Evolutionary conservation across 202 grass and related monocot genomes (phyloP), one percentile per base, ranked within the genome.

Genomic region (Bolboschoenoplectus hybrid): DNA sequence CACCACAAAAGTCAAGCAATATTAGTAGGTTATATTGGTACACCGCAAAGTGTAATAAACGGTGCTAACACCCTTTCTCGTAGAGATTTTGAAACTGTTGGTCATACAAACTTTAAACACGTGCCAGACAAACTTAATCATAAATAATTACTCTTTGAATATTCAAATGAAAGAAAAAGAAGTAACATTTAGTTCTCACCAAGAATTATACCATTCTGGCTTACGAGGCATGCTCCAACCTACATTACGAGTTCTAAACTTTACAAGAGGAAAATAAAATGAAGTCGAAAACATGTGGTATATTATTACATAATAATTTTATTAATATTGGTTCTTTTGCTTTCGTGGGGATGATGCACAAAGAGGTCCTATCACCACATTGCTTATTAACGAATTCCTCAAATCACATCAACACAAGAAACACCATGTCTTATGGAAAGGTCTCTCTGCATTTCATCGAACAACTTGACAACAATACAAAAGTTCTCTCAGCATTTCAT

Each of bases 151-250:
- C 3, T 9, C 13, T 40, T 58, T 79, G 34, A 79, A 41, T 41
- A 40, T 57, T 57, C 26, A 52, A 19, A 67, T 38, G 26, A 70
- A 69, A 41, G 19, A 46, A 68, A 38, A 45, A 49, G 75, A 67
- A 50, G 45, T 8, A 61, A 2, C 5, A 47, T 14, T 86, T 74
- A 51, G 74, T 73, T 32, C 89, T 98, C 65, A 95, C 96, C 96
- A 86, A 98, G 91, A 84, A 98, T 98, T 89, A 98, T 93, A 44
- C 90, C 89, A 55, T 92, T 89, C 88, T 95, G 90, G 80, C 96
- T 95, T 85, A 98, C 96, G 70, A 98, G 74, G 85, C 93, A 98
- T 86, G 96, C 96, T 88, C 93, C 96, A 85, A 98, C 96, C 96
- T 95, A 83, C 70, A 89, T 43, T 81, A 55, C 5, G 12, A 74